Evolutionary conservation across 2,329 filamentous ascomycete species (phyloP).

Genomic region (Didymella pinodella): DNA sequence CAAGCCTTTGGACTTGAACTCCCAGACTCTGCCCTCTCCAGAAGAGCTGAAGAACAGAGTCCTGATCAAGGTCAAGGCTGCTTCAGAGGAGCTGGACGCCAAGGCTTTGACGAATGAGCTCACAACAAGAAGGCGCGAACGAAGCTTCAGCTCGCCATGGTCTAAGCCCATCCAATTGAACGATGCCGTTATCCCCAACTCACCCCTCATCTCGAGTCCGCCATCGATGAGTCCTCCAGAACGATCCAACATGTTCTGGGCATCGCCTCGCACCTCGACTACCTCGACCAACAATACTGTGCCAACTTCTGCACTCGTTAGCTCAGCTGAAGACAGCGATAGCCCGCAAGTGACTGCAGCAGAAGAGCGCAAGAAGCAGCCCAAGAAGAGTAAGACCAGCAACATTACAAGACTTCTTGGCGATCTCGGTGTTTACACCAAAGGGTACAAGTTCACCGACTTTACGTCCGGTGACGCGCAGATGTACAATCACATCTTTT

Average conservation of each 20-base stretch:
- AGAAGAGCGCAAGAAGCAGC: slow-evolving; percentile 67
- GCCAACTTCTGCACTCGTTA: slow-evolving; percentile 61
- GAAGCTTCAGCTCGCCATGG: slow-evolving; percentile 82
- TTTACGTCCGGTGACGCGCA: slow-evolving; percentile 82
- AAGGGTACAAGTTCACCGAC: slow-evolving; percentile 81
- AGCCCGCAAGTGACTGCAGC: slow-evolving; percentile 63
- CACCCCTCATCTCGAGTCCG: slow-evolving; percentile 61
- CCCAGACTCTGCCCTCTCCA: slow-evolving; percentile 78
- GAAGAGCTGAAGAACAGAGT: slow-evolving; percentile 84
- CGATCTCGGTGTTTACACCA: slow-evolving; percentile 81
- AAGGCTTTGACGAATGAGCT: slow-evolving; percentile 48
- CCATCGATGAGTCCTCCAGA: slow-evolving; percentile 62
- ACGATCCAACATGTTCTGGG: slow-evolving; percentile 55
- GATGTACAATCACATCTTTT: slow-evolving; percentile 93
- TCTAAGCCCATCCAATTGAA: slow-evolving; percentile 70
- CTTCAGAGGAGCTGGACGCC: slow-evolving; percentile 55
- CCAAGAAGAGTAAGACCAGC: slow-evolving; percentile 70
- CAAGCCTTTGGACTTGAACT: slow-evolving; percentile 74
- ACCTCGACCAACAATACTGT: slow-evolving; percentile 64
- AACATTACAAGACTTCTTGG: slow-evolving; percentile 87
- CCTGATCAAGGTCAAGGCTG: slow-evolving; percentile 92
- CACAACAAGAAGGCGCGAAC: slow-evolving; percentile 54
- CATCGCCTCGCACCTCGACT: slow-evolving; percentile 63
- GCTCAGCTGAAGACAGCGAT: slow-evolving; percentile 81
- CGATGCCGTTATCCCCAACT: slow-evolving; percentile 59